Conservation (phyloP, 192 early-diverging fungal genomes). For the Chytriomyces confervae region DNA sequence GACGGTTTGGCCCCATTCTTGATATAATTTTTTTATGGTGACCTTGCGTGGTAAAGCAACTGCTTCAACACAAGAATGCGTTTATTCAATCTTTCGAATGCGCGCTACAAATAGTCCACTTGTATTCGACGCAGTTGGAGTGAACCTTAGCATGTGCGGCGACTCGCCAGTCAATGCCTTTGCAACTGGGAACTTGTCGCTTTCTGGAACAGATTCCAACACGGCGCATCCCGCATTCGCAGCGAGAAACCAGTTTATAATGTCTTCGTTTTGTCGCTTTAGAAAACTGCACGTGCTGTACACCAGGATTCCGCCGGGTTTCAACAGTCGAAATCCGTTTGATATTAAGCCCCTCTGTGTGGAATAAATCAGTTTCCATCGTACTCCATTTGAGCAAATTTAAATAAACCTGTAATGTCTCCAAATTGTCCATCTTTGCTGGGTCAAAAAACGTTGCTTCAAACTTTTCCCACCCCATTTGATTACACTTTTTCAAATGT, state of each 20-base stretch:
- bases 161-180: constrained; percentile 15
- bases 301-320: constrained; percentile 77
- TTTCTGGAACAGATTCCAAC: constrained; percentile 58
- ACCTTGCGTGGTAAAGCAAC: too few species aligned
- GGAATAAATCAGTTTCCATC: neutral
- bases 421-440: constrained; percentile 62
- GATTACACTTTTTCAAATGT: constrained; percentile 54
- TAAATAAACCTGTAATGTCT: constrained; percentile 63
- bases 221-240: constrained; percentile 44
- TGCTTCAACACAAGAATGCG: too few species aligned
- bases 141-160: constrained; percentile 61
- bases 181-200: constrained; percentile 44
- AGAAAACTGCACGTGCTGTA: constrained; percentile 70
- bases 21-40: too few species aligned
- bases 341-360: constrained; percentile 66
- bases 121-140: constrained; percentile 68
- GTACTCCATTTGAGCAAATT: neutral
- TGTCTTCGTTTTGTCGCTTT: constrained; percentile 80
- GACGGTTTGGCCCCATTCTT: neutral
- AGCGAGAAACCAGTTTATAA: constrained; percentile 79
- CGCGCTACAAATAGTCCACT: constrained; percentile 83
- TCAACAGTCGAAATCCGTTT: constrained; percentile 79
- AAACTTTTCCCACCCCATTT: constrained; percentile 77
- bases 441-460: constrained; percentile 65
- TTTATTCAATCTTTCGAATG: constrained; percentile 62